Conservation (phyloP, 768 basidiomycete species). For the Lentinula boryana region DNA sequence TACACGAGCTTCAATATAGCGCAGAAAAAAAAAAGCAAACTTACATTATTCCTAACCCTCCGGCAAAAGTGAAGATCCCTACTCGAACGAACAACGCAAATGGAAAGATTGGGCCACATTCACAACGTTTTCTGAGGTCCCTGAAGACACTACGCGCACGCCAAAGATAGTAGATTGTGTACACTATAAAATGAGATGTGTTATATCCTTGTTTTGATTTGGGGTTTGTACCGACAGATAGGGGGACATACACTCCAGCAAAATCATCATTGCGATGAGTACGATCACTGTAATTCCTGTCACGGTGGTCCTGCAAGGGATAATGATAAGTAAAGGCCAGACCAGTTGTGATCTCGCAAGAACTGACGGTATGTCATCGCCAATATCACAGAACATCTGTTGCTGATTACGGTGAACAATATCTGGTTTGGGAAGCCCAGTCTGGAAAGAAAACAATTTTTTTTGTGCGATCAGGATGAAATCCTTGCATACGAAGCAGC, state of each 20-base stretch:
- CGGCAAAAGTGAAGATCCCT: constrained; percentile 3
- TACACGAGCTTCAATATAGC: background rate
- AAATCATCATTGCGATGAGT: background rate
- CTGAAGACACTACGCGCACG: background rate
- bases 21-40: background rate
- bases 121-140: background rate
- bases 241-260: background rate
- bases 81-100: constrained; percentile 8
- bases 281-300: background rate
- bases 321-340: background rate
- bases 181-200: constrained; percentile 6
- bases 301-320: background rate
- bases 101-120: background rate
- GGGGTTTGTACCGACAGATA: too few relatives aligned
- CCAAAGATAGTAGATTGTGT: constrained; percentile 5
- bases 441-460: background rate
- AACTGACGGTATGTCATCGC: constrained; percentile 28
- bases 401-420: background rate
- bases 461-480: background rate
- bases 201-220: constrained; percentile 14
- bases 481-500: background rate
- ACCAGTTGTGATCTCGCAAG: background rate
- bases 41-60: constrained; percentile 8
- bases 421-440: background rate
- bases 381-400: constrained; percentile 1